Evolutionary conservation across 1,284 basidiomycete species (phyloP).

Genomic region (Phellinidium pouzarii): DNA sequence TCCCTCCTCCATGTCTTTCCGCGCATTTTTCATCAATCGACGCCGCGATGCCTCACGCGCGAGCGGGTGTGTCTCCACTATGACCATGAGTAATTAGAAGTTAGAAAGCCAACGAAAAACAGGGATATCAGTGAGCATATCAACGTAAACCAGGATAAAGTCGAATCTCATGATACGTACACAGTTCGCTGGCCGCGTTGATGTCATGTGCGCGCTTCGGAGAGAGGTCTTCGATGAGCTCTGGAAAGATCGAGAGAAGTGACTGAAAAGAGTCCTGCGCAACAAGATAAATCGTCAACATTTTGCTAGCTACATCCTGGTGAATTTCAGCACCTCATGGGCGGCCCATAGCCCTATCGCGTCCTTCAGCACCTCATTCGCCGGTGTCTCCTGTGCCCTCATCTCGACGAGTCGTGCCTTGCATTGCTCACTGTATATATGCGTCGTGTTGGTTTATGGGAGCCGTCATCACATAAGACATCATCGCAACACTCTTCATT

Average conservation of each 20-base stretch:
- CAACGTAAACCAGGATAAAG: conserved; percentile 1
- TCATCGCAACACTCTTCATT: no score
- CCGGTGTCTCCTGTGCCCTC: conserved; percentile 24
- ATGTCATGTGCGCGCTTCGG: conserved; percentile 30
- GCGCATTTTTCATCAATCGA: conserved; percentile 32
- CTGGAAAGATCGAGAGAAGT: conserved; percentile 27
- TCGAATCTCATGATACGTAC: conserved; percentile 25
- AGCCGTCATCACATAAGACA: not conserved
- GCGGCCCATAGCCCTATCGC: conserved; percentile 22
- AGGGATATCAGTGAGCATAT: not conserved
- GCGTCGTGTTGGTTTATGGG: no score
- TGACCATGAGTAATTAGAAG: not conserved
- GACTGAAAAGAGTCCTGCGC: conserved; percentile 30
- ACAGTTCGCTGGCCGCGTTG: conserved; percentile 31
- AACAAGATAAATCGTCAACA: not conserved
- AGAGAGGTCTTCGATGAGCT: conserved; percentile 32
- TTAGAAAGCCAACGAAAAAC: not conserved
- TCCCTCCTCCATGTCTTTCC: conserved; percentile 32
- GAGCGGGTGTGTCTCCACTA: conserved; percentile 32
- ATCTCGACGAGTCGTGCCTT: conserved; percentile 24
- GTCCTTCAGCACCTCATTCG: conserved; percentile 23
- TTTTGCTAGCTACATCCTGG: not conserved
- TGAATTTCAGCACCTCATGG: conserved; percentile 23
- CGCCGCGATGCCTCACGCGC: conserved; percentile 33
- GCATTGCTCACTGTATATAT: conserved; percentile 25